Conservation (phyloP, 176 grass and related monocot genomes). For the Hordeum vulgare region MorexV3_pseudomolecules_assembly NC_058521.1:590939652-590940151, state of each 20-base stretch:
- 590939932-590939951: no score
- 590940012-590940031: neutral
- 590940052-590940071: neutral
- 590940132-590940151: neutral
- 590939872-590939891: neutral
- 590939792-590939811: no score
- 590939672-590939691: no score
- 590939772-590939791: no score
- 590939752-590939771: no score
- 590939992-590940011: neutral
- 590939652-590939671: no score
- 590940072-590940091: neutral
- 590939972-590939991: neutral
- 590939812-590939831: no score
- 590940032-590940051: neutral
- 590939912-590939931: slow-evolving; percentile 5
- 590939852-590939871: no score
- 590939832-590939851: no score
- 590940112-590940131: neutral
- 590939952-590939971: neutral
- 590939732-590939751: no score
- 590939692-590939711: no score
- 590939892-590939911: neutral
- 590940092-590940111: neutral
- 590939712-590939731: no score